Conservation (phyloP, 2,329 filamentous ascomycete genomes). For the Chlorencoelia australis region DNA sequence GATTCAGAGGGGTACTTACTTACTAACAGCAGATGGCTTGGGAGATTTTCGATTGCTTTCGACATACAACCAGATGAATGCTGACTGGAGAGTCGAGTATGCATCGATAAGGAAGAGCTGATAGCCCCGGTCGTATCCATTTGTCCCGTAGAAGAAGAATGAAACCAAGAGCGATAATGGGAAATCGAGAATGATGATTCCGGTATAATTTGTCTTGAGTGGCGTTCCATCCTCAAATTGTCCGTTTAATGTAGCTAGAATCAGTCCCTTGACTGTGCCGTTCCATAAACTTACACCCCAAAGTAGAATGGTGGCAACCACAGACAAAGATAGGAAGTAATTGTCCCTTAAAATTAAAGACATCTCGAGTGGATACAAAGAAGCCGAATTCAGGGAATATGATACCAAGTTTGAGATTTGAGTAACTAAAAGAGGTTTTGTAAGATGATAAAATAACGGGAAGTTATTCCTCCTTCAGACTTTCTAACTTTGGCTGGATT, state of each 20-base stretch:
- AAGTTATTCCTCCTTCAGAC: no score
- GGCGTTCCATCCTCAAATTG: conserved; percentile 13
- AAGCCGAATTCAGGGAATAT: background rate
- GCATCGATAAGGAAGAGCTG: conserved; percentile 21
- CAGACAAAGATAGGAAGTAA: conserved; percentile 5
- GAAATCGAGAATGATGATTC: conserved; percentile 20
- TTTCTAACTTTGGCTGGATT: no score
- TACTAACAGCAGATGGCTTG: conserved; percentile 17
- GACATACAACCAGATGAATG: conserved; percentile 23
- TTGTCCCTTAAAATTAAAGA: background rate
- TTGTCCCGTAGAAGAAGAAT: conserved; percentile 23
- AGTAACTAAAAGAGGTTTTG: no score
- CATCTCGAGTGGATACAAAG: background rate
- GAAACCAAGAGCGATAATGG: conserved; percentile 17
- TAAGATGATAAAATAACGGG: no score
- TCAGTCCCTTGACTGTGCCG: conserved; percentile 17
- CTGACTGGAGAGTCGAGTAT: conserved; percentile 20
- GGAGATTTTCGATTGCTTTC: conserved; percentile 16
- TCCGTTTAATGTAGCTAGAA: conserved; percentile 16
- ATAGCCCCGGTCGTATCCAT: conserved; percentile 18
- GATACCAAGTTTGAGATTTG: no score
- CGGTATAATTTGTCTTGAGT: conserved; percentile 21
- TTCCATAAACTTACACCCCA: conserved; percentile 21
- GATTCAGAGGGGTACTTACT: no score
- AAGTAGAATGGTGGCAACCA: conserved; percentile 14